Evolutionary conservation across 805 yeast genomes (phyloP).

Genomic region (Yarrowia osloensis): DNA sequence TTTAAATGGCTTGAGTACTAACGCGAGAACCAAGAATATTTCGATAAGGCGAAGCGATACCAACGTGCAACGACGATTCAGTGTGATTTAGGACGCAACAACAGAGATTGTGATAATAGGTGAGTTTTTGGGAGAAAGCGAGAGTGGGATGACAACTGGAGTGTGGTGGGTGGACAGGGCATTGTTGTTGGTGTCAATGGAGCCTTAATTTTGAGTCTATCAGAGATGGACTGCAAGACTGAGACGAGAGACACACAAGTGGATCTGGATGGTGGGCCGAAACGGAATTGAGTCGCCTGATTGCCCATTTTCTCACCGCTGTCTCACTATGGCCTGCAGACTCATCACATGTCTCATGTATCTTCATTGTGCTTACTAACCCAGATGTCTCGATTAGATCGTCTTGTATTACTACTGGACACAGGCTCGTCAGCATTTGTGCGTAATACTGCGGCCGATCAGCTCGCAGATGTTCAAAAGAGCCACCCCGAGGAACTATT

Average conservation of each 20-base stretch:
- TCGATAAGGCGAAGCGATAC: constrained; percentile 4
- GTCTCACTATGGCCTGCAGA: neutral
- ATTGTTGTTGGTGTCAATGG: constrained; percentile 3
- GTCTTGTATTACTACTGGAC: constrained; percentile 66
- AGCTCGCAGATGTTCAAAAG: constrained; percentile 88
- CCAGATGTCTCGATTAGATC: constrained; percentile 54
- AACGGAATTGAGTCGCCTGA: neutral
- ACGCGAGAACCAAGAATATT: constrained; percentile 6
- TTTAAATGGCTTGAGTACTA: constrained; percentile 15
- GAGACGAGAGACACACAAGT: neutral
- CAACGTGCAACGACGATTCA: constrained; percentile 1
- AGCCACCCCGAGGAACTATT: constrained; percentile 92
- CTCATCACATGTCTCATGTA: neutral
- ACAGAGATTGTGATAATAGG: constrained; percentile 20
- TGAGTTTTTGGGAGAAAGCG: neutral
- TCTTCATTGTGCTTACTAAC: neutral
- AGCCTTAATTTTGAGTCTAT: constrained; percentile 23
- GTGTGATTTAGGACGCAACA: constrained; percentile 16
- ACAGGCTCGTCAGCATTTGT: constrained; percentile 94
- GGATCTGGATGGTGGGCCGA: too few relatives aligned
- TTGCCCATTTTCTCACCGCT: too few relatives aligned
- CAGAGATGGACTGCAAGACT: neutral
- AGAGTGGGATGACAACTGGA: neutral
- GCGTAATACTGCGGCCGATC: constrained; percentile 96
- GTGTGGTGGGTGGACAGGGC: neutral